Evolutionary conservation across 345 rosid genomes (phyloP).

Genomic region (Citrus sinensis): DVS_A1.0 CM039165.1:25925501-25926000

Average conservation of each 20-base stretch:
- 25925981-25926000: conserved; percentile 88
- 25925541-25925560: conserved; percentile 77
- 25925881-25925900: background rate
- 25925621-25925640: conserved; percentile 80
- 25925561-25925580: conserved; percentile 52
- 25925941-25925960: conserved; percentile 4
- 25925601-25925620: conserved; percentile 63
- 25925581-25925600: conserved; percentile 47
- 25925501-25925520: conserved; percentile 31
- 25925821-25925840: conserved; percentile 64
- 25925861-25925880: conserved; percentile 47
- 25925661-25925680: background rate
- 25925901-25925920: background rate
- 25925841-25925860: conserved; percentile 81
- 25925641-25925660: conserved; percentile 24
- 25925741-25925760: conserved; percentile 73
- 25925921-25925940: background rate
- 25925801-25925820: conserved; percentile 68
- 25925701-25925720: background rate
- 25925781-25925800: conserved; percentile 79
- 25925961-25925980: conserved; percentile 70
- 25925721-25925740: conserved; percentile 72
- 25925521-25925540: conserved; percentile 45
- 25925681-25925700: background rate
- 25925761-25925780: conserved; percentile 46